phyloP scores from a whole-genome alignment of 176 grass and related monocot species.

The Juncus inflexus region DNA sequence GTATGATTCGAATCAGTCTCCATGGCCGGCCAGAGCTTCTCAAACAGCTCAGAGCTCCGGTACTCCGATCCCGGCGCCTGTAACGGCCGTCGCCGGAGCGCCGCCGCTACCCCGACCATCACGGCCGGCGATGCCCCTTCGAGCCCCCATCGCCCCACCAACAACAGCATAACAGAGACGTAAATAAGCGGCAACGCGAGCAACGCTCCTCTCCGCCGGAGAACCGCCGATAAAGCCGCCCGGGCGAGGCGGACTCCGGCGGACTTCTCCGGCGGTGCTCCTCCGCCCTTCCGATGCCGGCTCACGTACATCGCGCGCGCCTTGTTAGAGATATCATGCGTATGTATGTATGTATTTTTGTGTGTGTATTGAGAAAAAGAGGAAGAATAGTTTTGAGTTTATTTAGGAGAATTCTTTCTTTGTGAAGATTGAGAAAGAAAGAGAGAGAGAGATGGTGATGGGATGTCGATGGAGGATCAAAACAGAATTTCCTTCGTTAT shows the following conservation, averaged over 20 bases:
- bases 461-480: conserved; percentile 6
- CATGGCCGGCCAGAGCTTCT: conserved; percentile 66
- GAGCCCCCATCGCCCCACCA: conserved; percentile 28
- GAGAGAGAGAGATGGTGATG: not conserved
- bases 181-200: conserved; percentile 57
- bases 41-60: conserved; percentile 70
- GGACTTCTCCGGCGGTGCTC: conserved; percentile 8
- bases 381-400: not conserved
- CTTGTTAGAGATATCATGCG: conserved; percentile 21
- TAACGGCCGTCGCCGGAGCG: conserved; percentile 14
- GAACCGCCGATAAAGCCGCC: conserved; percentile 21
- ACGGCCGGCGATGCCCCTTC: conserved; percentile 23
- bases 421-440: conserved; percentile 14
- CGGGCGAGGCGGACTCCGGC: conserved; percentile 27
- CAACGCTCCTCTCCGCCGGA: conserved; percentile 38
- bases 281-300: conserved; percentile 13
- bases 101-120: conserved; percentile 26
- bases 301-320: conserved; percentile 16
- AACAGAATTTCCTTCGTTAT: not conserved
- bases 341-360: not conserved
- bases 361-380: not conserved
- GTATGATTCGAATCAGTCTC: conserved; percentile 35
- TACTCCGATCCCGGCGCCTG: conserved; percentile 63
- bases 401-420: not conserved
- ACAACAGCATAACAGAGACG: conserved; percentile 34